Conservation (phyloP, 768 basidiomycete genomes). For the Leucosporidium scottii region DNA sequence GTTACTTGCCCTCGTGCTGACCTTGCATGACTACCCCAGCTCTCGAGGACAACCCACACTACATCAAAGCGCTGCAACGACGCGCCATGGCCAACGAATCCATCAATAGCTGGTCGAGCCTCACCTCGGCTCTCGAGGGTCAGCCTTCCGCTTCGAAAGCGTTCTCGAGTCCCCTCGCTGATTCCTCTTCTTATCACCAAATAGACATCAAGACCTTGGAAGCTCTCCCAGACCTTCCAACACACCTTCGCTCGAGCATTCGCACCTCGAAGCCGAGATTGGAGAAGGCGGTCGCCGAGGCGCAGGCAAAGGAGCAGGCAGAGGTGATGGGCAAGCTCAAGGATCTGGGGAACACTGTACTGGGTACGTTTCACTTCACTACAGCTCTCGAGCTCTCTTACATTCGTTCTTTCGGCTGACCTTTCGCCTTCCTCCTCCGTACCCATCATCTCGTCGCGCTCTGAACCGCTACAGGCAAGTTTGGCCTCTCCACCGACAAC, state of each 20-base stretch:
- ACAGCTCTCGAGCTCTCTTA: neutral
- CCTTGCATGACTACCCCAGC: constrained; percentile 48
- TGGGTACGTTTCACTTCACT: constrained; percentile 52
- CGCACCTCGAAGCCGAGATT: constrained; percentile 52
- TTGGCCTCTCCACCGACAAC: constrained; percentile 90
- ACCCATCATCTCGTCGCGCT: neutral
- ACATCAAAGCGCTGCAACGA: constrained; percentile 80
- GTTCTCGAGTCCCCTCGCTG: neutral
- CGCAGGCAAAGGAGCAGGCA: constrained; percentile 75
- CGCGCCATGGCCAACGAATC: constrained; percentile 79
- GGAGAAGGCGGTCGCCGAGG: constrained; percentile 62
- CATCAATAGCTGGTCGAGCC: constrained; percentile 72
- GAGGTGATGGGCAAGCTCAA: constrained; percentile 94
- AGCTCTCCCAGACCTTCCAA: constrained; percentile 54
- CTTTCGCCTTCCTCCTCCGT: neutral
- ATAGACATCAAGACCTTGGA: constrained; percentile 74
- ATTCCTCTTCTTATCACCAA: neutral
- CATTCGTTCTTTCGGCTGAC: too few relatives aligned
- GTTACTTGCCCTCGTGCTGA: constrained; percentile 5
- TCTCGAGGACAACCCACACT: constrained; percentile 72
- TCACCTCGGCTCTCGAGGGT: constrained; percentile 82
- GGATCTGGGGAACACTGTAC: constrained; percentile 77
- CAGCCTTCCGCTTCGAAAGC: constrained; percentile 4
- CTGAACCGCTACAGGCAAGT: constrained; percentile 56
- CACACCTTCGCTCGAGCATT: constrained; percentile 50